Evolutionary conservation across 495 filamentous ascomycete genomes (phyloP), one percentile per base, ranked within the genome.

Genomic region (Bacidia rubella): DNA sequence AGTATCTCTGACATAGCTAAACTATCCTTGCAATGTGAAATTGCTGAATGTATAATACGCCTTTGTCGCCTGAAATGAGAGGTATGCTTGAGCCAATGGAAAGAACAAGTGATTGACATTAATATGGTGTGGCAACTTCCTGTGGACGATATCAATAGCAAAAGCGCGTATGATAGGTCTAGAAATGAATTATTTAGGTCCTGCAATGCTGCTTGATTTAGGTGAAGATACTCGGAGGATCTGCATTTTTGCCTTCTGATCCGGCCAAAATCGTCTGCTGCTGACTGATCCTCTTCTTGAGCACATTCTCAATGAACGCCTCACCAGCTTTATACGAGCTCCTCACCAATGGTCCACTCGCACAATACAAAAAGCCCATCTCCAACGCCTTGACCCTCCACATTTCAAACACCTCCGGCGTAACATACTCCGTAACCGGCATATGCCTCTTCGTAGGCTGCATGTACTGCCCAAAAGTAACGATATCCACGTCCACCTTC

Each of bases 391-490:
- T 80, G 68, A 87, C 74, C 44, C 85, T 76, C 93, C 93, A 97
- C 51, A 83, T 67, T 61, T 96, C 93, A 59, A 98, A 98, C 42
- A 77, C 75, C 39, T 84, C 85, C 1, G 92, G 92, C 0, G 88
- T 90, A 29, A 97, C 78, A 63, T 98, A 98, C 61, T 89, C 86
- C 57, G 90, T 80, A 12, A 98, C 92, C 62, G 90, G 81, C 82
- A 98, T 90, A 68, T 98, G 92, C 2, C 89, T 78, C 75, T 95
- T 97, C 10, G 92, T 98, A 11, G 92, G 92, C 2, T 89, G 85
- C 92, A 98, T 98, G 72, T 98, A 98, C 73, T 98, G 92, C 2
- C 93, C 92, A 54, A 98, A 97, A 0, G 92, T 98, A 35, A 98
- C 87, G 11, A 98, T 87, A 55, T 98, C 92, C 22, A 95, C 89